phyloP scores from a whole-genome alignment of 2,329 filamentous ascomycete genomes.

The Aspergillus ruber region DNA sequence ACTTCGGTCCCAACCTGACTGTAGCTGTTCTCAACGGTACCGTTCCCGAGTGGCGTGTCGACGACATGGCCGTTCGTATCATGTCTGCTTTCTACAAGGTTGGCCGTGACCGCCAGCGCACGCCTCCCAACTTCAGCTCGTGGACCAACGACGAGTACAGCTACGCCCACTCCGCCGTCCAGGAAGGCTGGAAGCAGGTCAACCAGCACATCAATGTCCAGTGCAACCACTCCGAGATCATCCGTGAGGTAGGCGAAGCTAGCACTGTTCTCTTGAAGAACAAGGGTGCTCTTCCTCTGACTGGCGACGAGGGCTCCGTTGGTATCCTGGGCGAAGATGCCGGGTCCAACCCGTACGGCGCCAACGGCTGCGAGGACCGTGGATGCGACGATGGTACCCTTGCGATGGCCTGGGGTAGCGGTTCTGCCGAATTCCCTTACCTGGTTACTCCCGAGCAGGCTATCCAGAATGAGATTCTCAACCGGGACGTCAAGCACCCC shows the following conservation, averaged over 20 bases:
- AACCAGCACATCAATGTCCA: slow-evolving; percentile 83
- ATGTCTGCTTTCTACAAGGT: slow-evolving; percentile 61
- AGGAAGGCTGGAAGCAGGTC: slow-evolving; percentile 57
- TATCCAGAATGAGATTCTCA: slow-evolving; percentile 59
- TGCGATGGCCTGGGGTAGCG: slow-evolving; percentile 59
- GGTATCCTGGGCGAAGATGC: slow-evolving; percentile 80
- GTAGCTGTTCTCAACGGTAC: slow-evolving; percentile 84
- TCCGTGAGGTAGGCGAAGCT: slow-evolving; percentile 70
- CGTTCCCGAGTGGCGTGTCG: slow-evolving; percentile 75
- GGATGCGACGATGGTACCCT: slow-evolving; percentile 55
- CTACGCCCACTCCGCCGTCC: slow-evolving; percentile 57
- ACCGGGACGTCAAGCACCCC: slow-evolving; percentile 53
- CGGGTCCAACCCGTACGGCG: slow-evolving; percentile 64
- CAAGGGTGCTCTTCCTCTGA: slow-evolving; percentile 65
- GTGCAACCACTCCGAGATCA: slow-evolving; percentile 62
- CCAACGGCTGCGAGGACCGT: slow-evolving; percentile 71
- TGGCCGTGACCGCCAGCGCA: slow-evolving; percentile 46
- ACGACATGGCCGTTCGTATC: slow-evolving; percentile 86
- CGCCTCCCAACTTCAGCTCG: slow-evolving; percentile 74
- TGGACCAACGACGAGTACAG: slow-evolving; percentile 76
- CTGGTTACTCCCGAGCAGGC: slow-evolving; percentile 57
- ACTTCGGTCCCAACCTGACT: slow-evolving; percentile 83
- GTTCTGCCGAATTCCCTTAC: slow-evolving; percentile 57
- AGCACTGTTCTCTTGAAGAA: slow-evolving; percentile 91
- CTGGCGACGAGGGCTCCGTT: slow-evolving; percentile 63